Evolutionary conservation across 164 flowering plant genomes (phyloP), one percentile per base, ranked within the genome.

Genomic region (Stephania yunnanensis): DNA sequence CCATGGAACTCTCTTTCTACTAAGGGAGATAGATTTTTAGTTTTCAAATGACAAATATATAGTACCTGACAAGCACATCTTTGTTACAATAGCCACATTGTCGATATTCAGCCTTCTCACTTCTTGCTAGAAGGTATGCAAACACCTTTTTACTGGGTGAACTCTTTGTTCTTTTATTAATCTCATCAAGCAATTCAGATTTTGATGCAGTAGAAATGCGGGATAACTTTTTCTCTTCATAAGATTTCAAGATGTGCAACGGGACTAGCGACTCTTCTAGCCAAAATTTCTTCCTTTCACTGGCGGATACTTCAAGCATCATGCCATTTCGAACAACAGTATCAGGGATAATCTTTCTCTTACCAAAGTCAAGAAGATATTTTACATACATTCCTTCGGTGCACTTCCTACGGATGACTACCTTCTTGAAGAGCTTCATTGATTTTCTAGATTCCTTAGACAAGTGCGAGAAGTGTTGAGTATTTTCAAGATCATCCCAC

Each of bases 341-440:
- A 22, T 92, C 91, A 66, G 99, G 98, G 55, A 96, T 87, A 76
- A 72, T 77, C 81, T 84, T 90, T 83, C 99, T 91, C 83, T 90
- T 96, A 64, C 99, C 98, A 87, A 96, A 96, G 83, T 96, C 98
- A 66, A 96, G 87, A 78, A 96, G 93, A 85, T 94, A 94, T 78
- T 88, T 92, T 46, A 81, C 85, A 29, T 72, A 31, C 63, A 84
- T 48, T 70, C 89, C 93, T 76, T 90, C 93, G 6, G 80, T 50
- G 74, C 79, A 79, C 82, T 92, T 96, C 79, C 91, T 81, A 42
- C 97, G 92, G 52, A 96, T 76, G 71, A 83, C 82, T 71, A 85
- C 93, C 81, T 94, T 96, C 83, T 90, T 96, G 82, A 94, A 94
- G 42, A 85, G 80, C 80, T 89, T 86, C 72, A 79, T 55, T 36